Base-by-base conservation (phyloP, 2,329 filamentous ascomycete genomes). In the Colletotrichum cereale region DNA sequence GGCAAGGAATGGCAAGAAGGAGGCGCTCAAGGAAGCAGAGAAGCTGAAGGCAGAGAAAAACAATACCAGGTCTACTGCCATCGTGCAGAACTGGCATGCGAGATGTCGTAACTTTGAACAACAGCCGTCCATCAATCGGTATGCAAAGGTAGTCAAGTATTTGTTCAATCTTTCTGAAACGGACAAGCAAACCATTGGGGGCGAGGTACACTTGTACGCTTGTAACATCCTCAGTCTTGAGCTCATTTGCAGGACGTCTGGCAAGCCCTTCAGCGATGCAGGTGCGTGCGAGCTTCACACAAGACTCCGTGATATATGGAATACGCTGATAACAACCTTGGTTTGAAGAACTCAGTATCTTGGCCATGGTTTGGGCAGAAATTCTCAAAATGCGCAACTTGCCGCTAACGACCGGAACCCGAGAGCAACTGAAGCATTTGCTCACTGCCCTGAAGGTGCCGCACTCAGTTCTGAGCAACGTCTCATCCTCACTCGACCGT, bases 101-200 rank as follows among this genome's bases (percentile, higher is more conserved):
- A 81, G 82, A 4, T 85, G 83, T 73, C 79, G 79, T 36, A 82
- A 84, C 44, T 81, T 90, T 12, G 82, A 88, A 47, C 84, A 82
- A 29, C 84, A 86, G 66, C 69, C 71, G 2, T 81, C 82, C 50
- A 75, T 84, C 12, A 77, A 83, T 12, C 80, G 79, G 36, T 90
- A 87, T 74, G 77, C 82, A 31, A 87, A 85, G 71, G 82, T 84
- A 0, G 80, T 84, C 53, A 84, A 84, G 48, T 88, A 88, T 73
- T 76, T 90, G 5, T 6, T 34, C 21, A 18, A 29, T 34, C 47
- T 66, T 14, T 50, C 62, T 14, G 2, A 31, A 21, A 74, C 75
- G 10, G 80, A 79, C 34, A 79, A 87, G 31, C 55, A 65, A 2
- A 70, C 71, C 2, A 66, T 84, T 11, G 78, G 78, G 3, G 74